These are phyloP conservation scores for Clonostachys solani DNA, from an alignment of 2,329 filamentous ascomycete genomes.

Conservation along the genomic window DNA sequence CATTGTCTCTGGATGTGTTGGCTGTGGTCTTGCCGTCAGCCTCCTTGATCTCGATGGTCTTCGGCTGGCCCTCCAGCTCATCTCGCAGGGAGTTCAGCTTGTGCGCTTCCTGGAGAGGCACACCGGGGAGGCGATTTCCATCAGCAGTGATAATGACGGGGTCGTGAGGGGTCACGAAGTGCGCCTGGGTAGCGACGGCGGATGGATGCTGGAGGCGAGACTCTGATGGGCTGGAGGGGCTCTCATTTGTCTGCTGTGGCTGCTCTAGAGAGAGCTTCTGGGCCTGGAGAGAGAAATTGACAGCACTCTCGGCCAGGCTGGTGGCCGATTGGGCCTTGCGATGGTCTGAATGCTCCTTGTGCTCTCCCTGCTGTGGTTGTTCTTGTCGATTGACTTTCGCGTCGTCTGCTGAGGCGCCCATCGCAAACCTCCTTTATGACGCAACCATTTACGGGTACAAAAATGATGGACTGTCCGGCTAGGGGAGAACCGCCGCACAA, in stretches of 20 bases:
- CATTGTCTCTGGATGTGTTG: constrained; percentile 23
- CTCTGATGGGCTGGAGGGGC: not conserved
- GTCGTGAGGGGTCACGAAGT: constrained; percentile 65
- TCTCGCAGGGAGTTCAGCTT: constrained; percentile 63
- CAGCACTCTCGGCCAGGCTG: constrained; percentile 5
- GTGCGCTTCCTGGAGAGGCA: constrained; percentile 66
- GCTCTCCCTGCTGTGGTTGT: too few species aligned
- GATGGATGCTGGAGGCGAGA: constrained; percentile 1
- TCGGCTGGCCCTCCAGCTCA: constrained; percentile 27
- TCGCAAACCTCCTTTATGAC: too few species aligned
- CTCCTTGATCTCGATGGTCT: constrained; percentile 15
- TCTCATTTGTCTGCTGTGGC: not conserved
- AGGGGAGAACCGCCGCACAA: too few species aligned
- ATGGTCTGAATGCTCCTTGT: too few species aligned
- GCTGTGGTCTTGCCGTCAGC: constrained; percentile 16
- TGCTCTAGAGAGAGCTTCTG: constrained; percentile 43
- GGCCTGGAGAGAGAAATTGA: constrained; percentile 59
- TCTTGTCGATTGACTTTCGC: too few species aligned
- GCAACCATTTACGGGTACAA: too few species aligned
- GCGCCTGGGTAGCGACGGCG: constrained; percentile 55
- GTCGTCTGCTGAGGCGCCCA: too few species aligned
- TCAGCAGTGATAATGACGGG: constrained; percentile 66
- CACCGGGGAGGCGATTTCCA: constrained; percentile 61
- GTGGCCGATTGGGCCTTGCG: too few species aligned
- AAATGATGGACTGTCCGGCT: too few species aligned